A percentile compares a stretch with the other conserved stretches of the same genome.
Conservation (phyloP, 345 rosid genomes). For the Syzygium aromaticum region DNA sequence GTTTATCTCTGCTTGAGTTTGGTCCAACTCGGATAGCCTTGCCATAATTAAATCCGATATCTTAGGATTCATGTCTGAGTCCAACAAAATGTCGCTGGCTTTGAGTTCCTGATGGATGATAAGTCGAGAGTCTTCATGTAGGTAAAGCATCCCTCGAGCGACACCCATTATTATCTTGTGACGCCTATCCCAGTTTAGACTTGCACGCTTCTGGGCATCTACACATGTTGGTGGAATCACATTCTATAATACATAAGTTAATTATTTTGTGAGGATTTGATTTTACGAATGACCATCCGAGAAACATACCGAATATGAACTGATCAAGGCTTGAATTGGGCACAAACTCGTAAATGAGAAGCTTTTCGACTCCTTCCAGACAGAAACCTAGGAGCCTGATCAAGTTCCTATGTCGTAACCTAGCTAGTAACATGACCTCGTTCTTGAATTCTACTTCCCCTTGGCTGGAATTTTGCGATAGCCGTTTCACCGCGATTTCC, state of each 20-base stretch:
- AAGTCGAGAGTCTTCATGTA: slow-evolving; percentile 32
- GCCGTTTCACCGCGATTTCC: slow-evolving; percentile 26
- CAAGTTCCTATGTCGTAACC: slow-evolving; percentile 34
- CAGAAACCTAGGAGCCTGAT: slow-evolving; percentile 37
- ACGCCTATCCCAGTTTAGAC: slow-evolving; percentile 19
- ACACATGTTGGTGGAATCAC: not conserved
- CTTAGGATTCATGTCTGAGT: slow-evolving; percentile 27
- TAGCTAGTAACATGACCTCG: slow-evolving; percentile 28
- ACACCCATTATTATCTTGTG: slow-evolving; percentile 34
- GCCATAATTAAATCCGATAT: slow-evolving; percentile 46
- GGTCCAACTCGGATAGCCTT: slow-evolving; percentile 19
- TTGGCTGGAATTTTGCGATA: slow-evolving; percentile 22
- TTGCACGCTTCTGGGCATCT: slow-evolving; percentile 12
- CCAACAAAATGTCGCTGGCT: slow-evolving; percentile 31
- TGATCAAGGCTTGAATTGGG: slow-evolving; percentile 36
- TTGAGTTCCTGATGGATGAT: slow-evolving; percentile 43
- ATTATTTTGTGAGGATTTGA: not conserved
- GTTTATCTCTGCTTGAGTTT: slow-evolving; percentile 19
- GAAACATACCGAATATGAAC: slow-evolving; percentile 23
- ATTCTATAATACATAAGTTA: not conserved
- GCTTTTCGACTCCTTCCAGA: slow-evolving; percentile 27
- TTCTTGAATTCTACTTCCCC: slow-evolving; percentile 32
- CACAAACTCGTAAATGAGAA: slow-evolving; percentile 37
- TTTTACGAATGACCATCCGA: not conserved
- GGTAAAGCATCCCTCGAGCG: slow-evolving; percentile 33